Evolutionary conservation across 495 filamentous ascomycete genomes (phyloP).

Genomic region (Penicillium turbatum): DNA sequence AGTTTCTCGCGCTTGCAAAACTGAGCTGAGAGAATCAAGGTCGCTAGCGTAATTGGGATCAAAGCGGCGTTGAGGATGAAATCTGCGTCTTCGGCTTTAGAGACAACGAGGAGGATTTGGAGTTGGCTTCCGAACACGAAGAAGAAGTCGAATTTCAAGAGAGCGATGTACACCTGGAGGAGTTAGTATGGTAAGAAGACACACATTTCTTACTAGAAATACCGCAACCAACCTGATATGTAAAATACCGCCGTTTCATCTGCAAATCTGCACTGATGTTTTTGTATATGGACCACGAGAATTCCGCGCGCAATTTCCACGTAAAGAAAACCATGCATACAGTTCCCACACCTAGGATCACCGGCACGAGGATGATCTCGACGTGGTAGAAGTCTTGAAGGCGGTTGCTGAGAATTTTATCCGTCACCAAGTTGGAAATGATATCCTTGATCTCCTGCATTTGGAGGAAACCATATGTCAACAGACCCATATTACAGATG

Average conservation of each 20-base stretch:
- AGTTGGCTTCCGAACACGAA: conserved; percentile 22
- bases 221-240: conserved; percentile 10
- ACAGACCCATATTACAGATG: conserved; percentile 20
- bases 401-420: neutral
- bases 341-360: conserved; percentile 16
- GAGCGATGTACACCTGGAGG: conserved; percentile 21
- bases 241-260: conserved; percentile 18
- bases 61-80: conserved; percentile 14
- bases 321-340: conserved; percentile 16
- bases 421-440: conserved; percentile 2
- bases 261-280: conserved; percentile 18
- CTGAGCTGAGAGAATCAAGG: conserved; percentile 7
- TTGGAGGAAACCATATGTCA: conserved; percentile 19
- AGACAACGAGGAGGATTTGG: conserved; percentile 14
- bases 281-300: conserved; percentile 19
- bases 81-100: conserved; percentile 1
- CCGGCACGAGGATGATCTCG: conserved; percentile 19
- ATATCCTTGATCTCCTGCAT: conserved; percentile 18
- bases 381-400: conserved; percentile 7
- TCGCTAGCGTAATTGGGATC: conserved; percentile 13
- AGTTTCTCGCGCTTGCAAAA: conserved; percentile 17
- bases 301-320: conserved; percentile 19
- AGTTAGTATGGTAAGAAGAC: too few relatives aligned
- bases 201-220: neutral
- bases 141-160: conserved; percentile 23